phyloP scores from a whole-genome alignment of 2,329 filamentous ascomycete genomes.

The Penicillium glabrum region DNA sequence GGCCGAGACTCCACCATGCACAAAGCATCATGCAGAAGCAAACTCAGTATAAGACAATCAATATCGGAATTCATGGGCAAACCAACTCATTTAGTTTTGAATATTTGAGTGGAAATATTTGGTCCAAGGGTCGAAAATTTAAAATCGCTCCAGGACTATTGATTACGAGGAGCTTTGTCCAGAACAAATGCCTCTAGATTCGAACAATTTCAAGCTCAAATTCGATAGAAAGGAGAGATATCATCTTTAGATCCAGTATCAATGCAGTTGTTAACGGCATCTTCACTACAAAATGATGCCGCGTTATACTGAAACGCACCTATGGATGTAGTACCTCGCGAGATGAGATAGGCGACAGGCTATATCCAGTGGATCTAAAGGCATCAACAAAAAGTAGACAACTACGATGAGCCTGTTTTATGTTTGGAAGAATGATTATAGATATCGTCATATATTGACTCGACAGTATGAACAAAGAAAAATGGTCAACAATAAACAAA shows the following conservation, averaged over 20 bases:
- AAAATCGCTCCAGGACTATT: neutral
- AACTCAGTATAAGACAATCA: neutral
- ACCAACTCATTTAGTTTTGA: no score
- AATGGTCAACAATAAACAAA: neutral
- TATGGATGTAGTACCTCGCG: neutral
- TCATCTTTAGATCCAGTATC: neutral
- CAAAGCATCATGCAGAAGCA: neutral
- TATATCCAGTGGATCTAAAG: neutral
- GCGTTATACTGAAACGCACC: neutral
- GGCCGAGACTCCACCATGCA: neutral
- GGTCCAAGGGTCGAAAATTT: no score
- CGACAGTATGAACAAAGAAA: neutral
- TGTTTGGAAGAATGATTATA: neutral
- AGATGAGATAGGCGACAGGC: neutral
- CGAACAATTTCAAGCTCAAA: neutral
- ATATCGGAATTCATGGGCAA: neutral
- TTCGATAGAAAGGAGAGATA: neutral
- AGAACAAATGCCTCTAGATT: neutral
- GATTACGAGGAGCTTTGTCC: neutral
- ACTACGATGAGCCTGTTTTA: neutral
- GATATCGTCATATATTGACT: neutral
- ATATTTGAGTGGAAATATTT: neutral
- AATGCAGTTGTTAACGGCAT: neutral
- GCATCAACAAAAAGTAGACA: neutral
- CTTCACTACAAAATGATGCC: neutral